Base-by-base conservation (phyloP, 2,329 filamentous ascomycete genomes). In the Leptosphaerulina australis region DNA sequence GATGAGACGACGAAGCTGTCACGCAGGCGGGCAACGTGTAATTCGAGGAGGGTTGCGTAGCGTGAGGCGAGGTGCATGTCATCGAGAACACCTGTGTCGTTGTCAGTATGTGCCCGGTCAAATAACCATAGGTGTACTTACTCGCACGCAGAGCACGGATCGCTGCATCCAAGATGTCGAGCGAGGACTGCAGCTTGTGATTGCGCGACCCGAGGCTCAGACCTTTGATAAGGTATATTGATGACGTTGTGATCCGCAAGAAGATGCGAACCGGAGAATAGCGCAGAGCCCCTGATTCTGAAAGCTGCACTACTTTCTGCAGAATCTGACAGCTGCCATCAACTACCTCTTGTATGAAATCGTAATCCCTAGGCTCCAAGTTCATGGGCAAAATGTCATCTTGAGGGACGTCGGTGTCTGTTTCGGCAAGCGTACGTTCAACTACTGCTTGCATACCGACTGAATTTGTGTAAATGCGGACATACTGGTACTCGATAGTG, bases 391-490 rank as follows among this genome's bases (percentile, higher is more conserved):
- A 61, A 28, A 77, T 66, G 8, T 72, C 67, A 30, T 71, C 68
- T 46, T 66, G 77, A 29, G 66, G 64, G 1, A 64, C 66, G 10
- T 71, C 67, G 4, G 67, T 66, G 53, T 74, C 69, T 17, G 68
- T 66, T 41, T 73, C 69, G 5, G 69, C 67, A n/a, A 80, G 68
- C 1, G 76, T 77, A n/a, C 80, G 77, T 50, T 83, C 81, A 3
- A 83, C 79, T 3, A 83, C 77, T 2, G 81, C 81, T 63, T 83
- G 81, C 67, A 83, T 79, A 2, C 80, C 80, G 5, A 83, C 73
- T 0, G 74, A 76, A 36, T 78, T 78, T 29, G 73, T 74, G 44
- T 76, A 77, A 12, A 76, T 72, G 2, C 74, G 62, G 1, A 75
- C 68, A 37, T 76, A 76, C 24, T 77, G 71, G 36, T 75, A 83